Evolutionary conservation across 2,329 filamentous ascomycete genomes (phyloP).

Genomic region (Neonectria sp.): DNA sequence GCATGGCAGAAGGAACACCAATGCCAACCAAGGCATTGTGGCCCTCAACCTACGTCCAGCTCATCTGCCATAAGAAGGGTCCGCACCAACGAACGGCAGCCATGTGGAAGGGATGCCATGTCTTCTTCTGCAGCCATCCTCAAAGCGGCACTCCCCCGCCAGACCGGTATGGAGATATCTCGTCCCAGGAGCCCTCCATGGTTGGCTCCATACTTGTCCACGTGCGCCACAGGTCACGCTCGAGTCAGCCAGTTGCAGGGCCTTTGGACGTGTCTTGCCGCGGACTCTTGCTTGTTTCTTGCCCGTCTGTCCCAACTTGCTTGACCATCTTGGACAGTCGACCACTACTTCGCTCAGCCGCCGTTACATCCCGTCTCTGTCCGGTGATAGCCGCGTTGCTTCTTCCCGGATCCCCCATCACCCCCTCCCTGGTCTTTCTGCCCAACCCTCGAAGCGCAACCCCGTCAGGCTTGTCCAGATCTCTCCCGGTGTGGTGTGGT

Average conservation of each 20-base stretch:
- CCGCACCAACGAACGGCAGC: conserved; percentile 28
- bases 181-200: conserved; percentile 7
- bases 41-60: neutral
- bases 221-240: conserved; percentile 22
- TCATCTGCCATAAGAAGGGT: conserved; percentile 4
- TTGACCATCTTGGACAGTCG: neutral
- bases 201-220: conserved; percentile 31
- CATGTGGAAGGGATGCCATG: conserved; percentile 20
- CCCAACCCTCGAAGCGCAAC: neutral
- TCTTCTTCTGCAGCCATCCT: conserved; percentile 9
- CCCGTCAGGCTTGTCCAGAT: neutral
- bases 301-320: neutral
- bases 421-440: neutral
- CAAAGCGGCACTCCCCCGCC: conserved; percentile 6
- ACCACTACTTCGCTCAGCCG: neutral
- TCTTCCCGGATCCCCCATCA: conserved; percentile 7
- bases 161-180: conserved; percentile 41
- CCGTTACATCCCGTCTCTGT: conserved; percentile 2
- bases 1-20: conserved; percentile 23
- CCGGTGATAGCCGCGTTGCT: conserved; percentile 16
- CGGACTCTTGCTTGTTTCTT: no score
- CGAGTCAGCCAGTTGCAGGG: conserved; percentile 13
- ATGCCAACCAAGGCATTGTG: conserved; percentile 13
- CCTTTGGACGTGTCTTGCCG: no score
- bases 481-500: neutral